These are phyloP conservation scores for Zea luxurians DNA, from an alignment of 176 grass and related monocot species.

Conservation along the genomic window DNA sequence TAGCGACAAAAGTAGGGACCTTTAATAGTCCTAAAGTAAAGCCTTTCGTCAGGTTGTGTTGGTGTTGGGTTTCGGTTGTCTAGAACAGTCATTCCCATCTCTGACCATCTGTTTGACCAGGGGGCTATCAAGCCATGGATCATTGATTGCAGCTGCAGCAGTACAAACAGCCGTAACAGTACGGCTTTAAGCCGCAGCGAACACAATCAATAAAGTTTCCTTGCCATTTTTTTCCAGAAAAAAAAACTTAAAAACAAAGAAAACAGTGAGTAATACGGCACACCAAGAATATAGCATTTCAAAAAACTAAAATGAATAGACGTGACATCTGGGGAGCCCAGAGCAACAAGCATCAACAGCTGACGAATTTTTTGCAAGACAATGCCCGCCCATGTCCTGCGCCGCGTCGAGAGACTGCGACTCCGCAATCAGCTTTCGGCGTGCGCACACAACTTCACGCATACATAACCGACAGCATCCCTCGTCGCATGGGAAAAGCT, in stretches of 20 bases:
- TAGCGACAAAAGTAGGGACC: too few species aligned
- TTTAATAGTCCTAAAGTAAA: too few species aligned
- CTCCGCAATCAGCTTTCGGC: neutral
- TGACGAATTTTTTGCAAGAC: neutral
- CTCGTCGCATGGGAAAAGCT: neutral
- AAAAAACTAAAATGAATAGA: too few species aligned
- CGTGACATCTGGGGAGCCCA: too few species aligned
- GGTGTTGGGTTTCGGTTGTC: slow-evolving; percentile 3
- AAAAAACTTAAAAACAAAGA: neutral
- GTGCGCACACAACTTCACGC: slow-evolving; percentile 28
- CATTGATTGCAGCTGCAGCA: too few species aligned
- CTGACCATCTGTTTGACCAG: slow-evolving; percentile 27
- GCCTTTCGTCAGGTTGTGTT: too few species aligned
- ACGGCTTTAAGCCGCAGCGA: too few species aligned
- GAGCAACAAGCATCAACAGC: too few species aligned
- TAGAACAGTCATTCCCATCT: slow-evolving; percentile 26
- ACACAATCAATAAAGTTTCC: too few species aligned
- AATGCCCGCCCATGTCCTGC: neutral
- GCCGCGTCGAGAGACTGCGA: neutral
- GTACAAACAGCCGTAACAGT: too few species aligned
- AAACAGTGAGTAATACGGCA: neutral
- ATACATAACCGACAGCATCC: slow-evolving; percentile 6
- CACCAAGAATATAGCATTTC: neutral
- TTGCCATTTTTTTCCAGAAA: too few species aligned
- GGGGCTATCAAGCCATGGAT: neutral